phyloP scores from a whole-genome alignment of 192 early-diverging fungal species.

The Umbelopsis sp. region DNA sequence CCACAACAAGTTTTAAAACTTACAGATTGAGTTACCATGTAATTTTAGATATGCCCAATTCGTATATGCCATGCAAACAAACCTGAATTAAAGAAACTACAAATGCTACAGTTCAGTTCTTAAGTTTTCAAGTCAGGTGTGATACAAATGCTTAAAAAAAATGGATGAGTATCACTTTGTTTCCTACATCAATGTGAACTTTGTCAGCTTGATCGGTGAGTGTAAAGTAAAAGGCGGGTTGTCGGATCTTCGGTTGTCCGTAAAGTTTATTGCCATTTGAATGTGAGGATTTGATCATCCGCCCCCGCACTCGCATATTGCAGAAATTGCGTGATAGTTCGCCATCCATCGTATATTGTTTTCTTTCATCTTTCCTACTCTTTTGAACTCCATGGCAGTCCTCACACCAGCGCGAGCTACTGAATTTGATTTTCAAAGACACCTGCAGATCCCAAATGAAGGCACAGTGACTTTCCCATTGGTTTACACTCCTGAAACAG shows the following conservation, averaged over 20 bases:
- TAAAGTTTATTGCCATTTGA: not conserved
- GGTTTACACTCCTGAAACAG: not conserved
- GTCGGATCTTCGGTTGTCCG: not conserved
- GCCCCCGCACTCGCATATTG: not conserved
- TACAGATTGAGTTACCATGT: not conserved
- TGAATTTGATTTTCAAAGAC: not conserved
- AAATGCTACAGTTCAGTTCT: no score
- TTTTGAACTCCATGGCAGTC: not conserved
- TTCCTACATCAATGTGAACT: no score
- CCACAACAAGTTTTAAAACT: slow-evolving; percentile 56
- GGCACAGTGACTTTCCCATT: slow-evolving; percentile 4
- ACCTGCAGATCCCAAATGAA: not conserved
- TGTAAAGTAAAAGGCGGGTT: no score
- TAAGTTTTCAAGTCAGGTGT: no score
- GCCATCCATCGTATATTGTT: not conserved
- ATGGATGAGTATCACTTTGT: no score
- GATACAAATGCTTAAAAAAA: no score
- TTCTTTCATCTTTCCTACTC: not conserved
- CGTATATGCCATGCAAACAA: not conserved
- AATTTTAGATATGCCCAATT: not conserved
- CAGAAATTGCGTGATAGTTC: not conserved
- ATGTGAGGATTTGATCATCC: not conserved
- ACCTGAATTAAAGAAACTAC: no score
- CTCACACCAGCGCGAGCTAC: not conserved
- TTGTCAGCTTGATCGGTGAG: no score